Conservation (phyloP, 1,284 basidiomycete genomes). For the Clitocybe nebularis region DNA sequence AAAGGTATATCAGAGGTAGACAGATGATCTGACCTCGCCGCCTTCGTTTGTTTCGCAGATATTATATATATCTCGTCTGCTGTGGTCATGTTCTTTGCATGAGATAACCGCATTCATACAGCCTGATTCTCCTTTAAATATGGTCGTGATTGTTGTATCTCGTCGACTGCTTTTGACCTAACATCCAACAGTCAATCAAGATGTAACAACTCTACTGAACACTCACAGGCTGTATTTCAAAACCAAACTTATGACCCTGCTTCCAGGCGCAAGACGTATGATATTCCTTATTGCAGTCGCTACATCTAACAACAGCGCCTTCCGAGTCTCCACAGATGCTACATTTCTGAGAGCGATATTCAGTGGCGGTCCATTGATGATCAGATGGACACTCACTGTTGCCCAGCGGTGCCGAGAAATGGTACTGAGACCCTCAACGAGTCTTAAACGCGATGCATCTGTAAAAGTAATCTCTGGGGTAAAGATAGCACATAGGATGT, state of each 20-base stretch:
- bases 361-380: constrained; percentile 1
- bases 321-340: constrained; percentile 61
- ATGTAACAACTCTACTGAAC: background rate
- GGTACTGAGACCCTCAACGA: constrained; percentile 85
- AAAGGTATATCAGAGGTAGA: constrained; percentile 3
- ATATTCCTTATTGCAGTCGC: constrained; percentile 75
- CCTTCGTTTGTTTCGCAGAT: constrained; percentile 83
- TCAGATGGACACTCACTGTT: constrained; percentile 39
- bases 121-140: constrained; percentile 87
- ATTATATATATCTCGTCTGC: constrained; percentile 68
- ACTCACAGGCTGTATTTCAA: constrained; percentile 82
- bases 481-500: constrained; percentile 88
- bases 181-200: background rate
- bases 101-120: constrained; percentile 79
- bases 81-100: constrained; percentile 78
- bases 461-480: constrained; percentile 81
- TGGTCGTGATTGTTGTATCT: constrained; percentile 60
- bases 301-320: constrained; percentile 83
- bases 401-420: constrained; percentile 65
- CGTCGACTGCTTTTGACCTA: constrained; percentile 74
- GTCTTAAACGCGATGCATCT: constrained; percentile 64
- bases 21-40: constrained; percentile 52
- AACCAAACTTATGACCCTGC: constrained; percentile 79
- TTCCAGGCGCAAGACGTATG: constrained; percentile 92
- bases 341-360: constrained; percentile 43